Base-by-base conservation (phyloP, 2,329 filamentous ascomycete genomes). In the Thelonectria rubi region DNA sequence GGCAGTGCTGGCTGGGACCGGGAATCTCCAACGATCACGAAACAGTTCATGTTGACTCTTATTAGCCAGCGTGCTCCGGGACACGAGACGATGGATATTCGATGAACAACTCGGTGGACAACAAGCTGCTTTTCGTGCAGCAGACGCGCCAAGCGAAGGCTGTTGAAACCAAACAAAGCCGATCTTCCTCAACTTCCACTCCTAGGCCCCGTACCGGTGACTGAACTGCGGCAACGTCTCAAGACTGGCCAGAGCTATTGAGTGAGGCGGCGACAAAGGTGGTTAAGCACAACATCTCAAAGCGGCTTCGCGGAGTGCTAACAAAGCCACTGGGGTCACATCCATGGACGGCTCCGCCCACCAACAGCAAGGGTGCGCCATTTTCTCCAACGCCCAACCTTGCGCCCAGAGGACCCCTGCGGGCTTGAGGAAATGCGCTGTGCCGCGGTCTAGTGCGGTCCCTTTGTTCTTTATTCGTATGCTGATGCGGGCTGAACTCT, bases 311-410 rank as follows among this genome's bases (percentile, higher is more conserved):
- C 46, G 40, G 15, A 15, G 39, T 18, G 45, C 30, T 24, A 32
- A n/a, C 18, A 24, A 24, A 4, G 18, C 14, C 10, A 40, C 39
- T 42, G 42, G 51, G 52, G 24, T 51, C 20, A 30, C n/a, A 47
- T 46, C 21, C 47, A 39, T 21, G 39, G 47, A 50, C 39, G 18
- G 12, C 42, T 54, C 53, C 52, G 34, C 58, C 43, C 48, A 52
- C 43, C 55, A 58, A 43, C 45, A 46, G 21, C 63, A 59, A 62
- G 43, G 58, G 55, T 60, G 60, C 62, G 58, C 56, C 45, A 66
- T 65, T 64, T 65, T 60, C 57, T 64, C 60, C 49, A 60, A 58
- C 58, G 52, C 60, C 50, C 52, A 46, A 64, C 58, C 48, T 42
- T 53, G 42, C 39, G 54, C 62, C 49, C 32, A 11, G 9, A 54